Base-by-base conservation (phyloP, 164 flowering plant species). In the Umbellularia californica region DNA sequence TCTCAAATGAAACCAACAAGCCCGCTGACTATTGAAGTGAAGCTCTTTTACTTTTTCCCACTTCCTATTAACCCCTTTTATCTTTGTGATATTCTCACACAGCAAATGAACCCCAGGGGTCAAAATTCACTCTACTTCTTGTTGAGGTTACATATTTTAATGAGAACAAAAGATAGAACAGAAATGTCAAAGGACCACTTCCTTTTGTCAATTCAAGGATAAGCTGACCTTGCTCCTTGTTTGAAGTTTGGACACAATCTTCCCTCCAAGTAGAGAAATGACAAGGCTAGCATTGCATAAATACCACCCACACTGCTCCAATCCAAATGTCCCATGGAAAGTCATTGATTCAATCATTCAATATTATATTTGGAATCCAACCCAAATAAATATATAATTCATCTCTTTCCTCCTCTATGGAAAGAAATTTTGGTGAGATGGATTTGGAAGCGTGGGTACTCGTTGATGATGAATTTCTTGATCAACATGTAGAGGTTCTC, bases 321-420 rank as follows among this genome's bases (percentile, higher is more conserved):
- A 65, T 80, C 74, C 66, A 70, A 73, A 62, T 65, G 66, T 58
- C 60, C 82, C 80, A 72, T 78, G 67, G 77, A 71, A 65, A 25
- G 75, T 68, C 70, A 76, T 78, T 74, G 77, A 68, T 78, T 28
- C 72, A 79, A 80, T 70, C 75, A 82, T 71, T 77, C 79, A 75
- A 25, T 71, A 33, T 72, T 41, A 28, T 51, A n/a, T 23, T 41
- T 70, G 63, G 60, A 52, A 64, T 2, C 28, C 30, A 52, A 47
- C 41, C 60, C 64, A 19, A 15, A 55, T 20, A 52, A 23, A 51
- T 15, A 70, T 30, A 60, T 24, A 30, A 65, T 24, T 25, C 33
- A 52, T 14, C 70, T 10, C 33, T 35, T 69, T 41, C 47, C 10
- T 28, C 72, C 64, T 10, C 72, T 68, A 73, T 71, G 78, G 69